These are phyloP conservation scores for Lantana camara DNA, from an alignment of 257 asterid species.

Conservation along the genomic window DNA sequence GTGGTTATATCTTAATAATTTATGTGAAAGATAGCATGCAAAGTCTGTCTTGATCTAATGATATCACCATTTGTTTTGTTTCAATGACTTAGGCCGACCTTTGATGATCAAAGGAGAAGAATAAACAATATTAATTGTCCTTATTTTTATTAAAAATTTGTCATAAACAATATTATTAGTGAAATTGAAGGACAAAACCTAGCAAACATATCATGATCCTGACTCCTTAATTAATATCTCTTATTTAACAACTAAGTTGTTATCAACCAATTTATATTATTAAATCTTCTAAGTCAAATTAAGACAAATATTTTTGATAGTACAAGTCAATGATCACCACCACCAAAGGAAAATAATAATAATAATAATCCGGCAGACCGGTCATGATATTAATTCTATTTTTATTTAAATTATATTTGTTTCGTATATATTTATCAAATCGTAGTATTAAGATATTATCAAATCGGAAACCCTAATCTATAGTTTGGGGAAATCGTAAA, in stretches of 20 bases:
- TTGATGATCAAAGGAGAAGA: background rate
- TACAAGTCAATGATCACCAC: constrained; percentile 3
- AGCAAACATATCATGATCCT: background rate
- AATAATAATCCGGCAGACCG: no score
- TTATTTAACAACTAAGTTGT: background rate
- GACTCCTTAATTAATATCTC: constrained; percentile 2
- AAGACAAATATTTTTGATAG: background rate
- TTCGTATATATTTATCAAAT: no score
- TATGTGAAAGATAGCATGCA: background rate
- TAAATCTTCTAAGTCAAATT: background rate
- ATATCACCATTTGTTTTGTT: background rate
- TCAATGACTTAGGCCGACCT: background rate
- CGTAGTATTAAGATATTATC: no score
- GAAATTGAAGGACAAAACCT: background rate
- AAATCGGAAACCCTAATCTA: no score
- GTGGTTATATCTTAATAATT: background rate
- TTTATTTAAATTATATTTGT: no score
- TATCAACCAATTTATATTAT: background rate
- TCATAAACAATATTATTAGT: background rate
- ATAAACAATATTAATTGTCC: background rate
- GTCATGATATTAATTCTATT: no score
- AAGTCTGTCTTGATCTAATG: background rate
- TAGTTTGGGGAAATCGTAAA: no score
- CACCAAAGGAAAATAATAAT: background rate
- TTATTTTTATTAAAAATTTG: background rate